Base-by-base conservation (phyloP, 2,329 filamentous ascomycete species). In the Pseudovirgaria hyperparasitica region DNA sequence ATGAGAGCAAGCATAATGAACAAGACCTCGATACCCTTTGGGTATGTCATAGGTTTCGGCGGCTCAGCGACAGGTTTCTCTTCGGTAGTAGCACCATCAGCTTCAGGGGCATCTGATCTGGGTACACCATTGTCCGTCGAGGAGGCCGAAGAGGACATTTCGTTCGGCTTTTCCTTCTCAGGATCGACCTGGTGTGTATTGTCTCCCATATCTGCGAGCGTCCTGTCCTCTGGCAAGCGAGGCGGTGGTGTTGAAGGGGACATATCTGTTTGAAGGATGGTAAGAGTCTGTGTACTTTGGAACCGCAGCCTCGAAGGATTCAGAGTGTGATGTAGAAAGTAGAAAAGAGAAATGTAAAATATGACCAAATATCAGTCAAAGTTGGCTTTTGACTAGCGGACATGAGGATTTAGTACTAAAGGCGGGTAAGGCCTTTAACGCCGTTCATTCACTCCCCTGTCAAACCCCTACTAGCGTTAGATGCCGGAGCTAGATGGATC, bases 1-100 rank as follows among this genome's bases (percentile, higher is more conserved):
- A 38, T 26, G 23, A 39, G 29, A 7, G 41, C 40, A 25, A 38
- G 23, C 20, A 40, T 33, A 11, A 44, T 41, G 23, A 39, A 28
- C 15, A 40, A 34, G 13, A 43, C n/a, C 25, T 33, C 23, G 16
- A 39, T 4, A 14, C 38, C 38, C 15, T 31, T 36, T 5, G 34
- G 38, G 12, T 41, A 38, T 21, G 35, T 30, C 20, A 29, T 31
- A 26, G 23, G 23, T 26, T 27, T 25, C 27, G 12, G 19, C 26
- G 26, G 29, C 26, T 21, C 11, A 26, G 15, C 23, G 13, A 26
- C 23, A 16, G 8, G 13, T 26, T 26, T 20, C 22, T 21, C 25
- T 22, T 33, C 9, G 25, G 28, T 25, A 33, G 16, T 25, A 28
- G 28, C n/a, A 31, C 19, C 28, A 28, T 25, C 28, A 4, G 9